phyloP scores from a whole-genome alignment of 371 early-diverging fungal genomes.

The Apophysomyces trapeziformis region DNA sequence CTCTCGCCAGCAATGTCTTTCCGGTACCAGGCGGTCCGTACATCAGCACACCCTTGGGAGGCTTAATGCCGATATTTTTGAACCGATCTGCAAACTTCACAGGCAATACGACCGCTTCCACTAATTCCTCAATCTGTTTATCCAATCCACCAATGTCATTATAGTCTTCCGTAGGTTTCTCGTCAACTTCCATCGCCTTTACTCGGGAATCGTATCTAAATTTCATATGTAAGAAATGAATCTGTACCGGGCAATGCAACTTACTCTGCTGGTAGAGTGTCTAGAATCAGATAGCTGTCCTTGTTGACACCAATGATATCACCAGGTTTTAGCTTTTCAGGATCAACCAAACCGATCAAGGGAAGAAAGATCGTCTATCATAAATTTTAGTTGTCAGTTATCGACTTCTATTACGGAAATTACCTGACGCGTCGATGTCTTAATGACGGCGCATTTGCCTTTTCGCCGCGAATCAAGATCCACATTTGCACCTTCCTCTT shows the following conservation, averaged over 20 bases:
- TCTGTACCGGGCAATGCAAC: constrained; percentile 16
- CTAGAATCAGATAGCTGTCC: constrained; percentile 98
- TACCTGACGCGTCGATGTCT: constrained; percentile 96
- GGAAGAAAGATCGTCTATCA: constrained; percentile 96
- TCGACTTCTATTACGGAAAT: neutral
- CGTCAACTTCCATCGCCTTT: constrained; percentile 99
- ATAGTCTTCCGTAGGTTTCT: constrained; percentile 99
- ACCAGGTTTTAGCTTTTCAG: constrained; percentile 93
- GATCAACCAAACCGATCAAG: constrained; percentile 97
- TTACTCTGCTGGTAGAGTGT: constrained; percentile 97
- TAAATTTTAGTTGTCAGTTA: neutral
- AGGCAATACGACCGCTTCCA: constrained; percentile 38
- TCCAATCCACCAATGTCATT: constrained; percentile 57
- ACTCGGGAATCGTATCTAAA: constrained; percentile 96
- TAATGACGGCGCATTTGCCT: constrained; percentile 98
- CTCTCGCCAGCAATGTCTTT: constrained; percentile 76
- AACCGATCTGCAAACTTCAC: constrained; percentile 56
- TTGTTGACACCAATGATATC: constrained; percentile 99
- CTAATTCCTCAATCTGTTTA: constrained; percentile 38
- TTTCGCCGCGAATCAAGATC: constrained; percentile 92
- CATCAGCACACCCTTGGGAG: constrained; percentile 94
- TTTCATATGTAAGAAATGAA: neutral
- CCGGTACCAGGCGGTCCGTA: constrained; percentile 98
- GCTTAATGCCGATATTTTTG: constrained; percentile 96
- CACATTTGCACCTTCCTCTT: constrained; percentile 94